Evolutionary conservation across 1,139 yeast species (phyloP), one percentile per base, ranked within the genome.

Genomic region (Wickerhamomyces sp.): DNA sequence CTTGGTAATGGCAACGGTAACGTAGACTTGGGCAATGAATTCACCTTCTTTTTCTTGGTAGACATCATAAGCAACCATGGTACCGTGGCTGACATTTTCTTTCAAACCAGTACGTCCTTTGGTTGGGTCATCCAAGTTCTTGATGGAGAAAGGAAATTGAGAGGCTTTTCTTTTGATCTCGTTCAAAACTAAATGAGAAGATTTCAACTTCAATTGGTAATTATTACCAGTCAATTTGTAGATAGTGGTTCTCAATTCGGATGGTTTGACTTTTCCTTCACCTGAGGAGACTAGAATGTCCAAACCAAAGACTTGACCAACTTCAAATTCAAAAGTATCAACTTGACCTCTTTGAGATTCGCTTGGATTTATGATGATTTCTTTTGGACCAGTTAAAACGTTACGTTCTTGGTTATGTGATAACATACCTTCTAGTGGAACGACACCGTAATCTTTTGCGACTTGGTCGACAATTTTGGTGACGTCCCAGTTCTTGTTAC

Each of bases 251-350:
- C 76, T 76, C 58, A 73, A 71, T 49, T 77, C 75, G 38, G 81
- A 69, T 46, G 67, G 65, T 60, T 76, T 74, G 47, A 81, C 84
- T 67, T 82, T 81, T 47, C 94, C 94, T 37, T 76, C 78, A 41
- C 70, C 74, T 38, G 88, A 71, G 21, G 87, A 75, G 48, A 84
- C 72, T 52, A 84, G 72, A 45, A 84, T 72, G 56, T 84, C 94
- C 54, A 84, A 68, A 37, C 92, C 94, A 59, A 78, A 84, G 33
- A 84, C 92, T 59, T 84, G 90, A 57, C 81, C 80, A 60, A 79
- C 87, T 60, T 77, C 88, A 54, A 84, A 83, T 56, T 74, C 77
- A 59, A 68, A 66, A 37, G 87, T 70, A 47, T 78, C 84, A 60
- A 81, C 74, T 58, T 75, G 82, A 50, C 64, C 63, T 63, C 74